These are phyloP conservation scores for Lycium barbarum DNA, from an alignment of 257 asterid genomes.

Conservation along the genomic window DNA sequence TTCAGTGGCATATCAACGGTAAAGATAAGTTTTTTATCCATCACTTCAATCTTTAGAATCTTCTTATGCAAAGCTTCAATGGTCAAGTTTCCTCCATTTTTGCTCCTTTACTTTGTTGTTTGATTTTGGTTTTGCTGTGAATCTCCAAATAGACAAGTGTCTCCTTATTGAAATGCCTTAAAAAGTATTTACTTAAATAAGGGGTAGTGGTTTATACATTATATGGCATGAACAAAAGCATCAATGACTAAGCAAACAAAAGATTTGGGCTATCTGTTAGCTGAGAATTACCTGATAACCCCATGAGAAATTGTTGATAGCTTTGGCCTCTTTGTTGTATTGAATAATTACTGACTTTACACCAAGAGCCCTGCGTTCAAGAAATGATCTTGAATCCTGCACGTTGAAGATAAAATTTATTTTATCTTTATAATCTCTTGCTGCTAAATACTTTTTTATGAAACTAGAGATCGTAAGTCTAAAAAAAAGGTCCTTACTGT, in stretches of 20 bases:
- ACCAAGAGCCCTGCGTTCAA: slow-evolving; percentile 73
- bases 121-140: no score
- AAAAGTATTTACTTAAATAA: not conserved
- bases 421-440: slow-evolving; percentile 22
- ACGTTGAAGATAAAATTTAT: slow-evolving; percentile 14
- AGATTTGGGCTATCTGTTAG: slow-evolving; percentile 4
- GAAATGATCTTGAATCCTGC: slow-evolving; percentile 82
- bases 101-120: no score
- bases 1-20: no score
- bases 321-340: slow-evolving; percentile 32
- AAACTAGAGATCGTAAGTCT: not conserved
- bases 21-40: no score
- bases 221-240: not conserved
- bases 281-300: slow-evolving; percentile 68
- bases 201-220: not conserved
- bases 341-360: slow-evolving; percentile 50
- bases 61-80: no score
- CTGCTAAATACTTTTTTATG: slow-evolving; percentile 1
- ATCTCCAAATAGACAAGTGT: no score
- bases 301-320: slow-evolving; percentile 52
- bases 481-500: not conserved
- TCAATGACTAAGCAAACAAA: not conserved
- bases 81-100: no score
- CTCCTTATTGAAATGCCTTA: not conserved
- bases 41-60: no score